Evolutionary conservation across 23 red algal genomes (phyloP), one percentile per base, ranked within the genome.

Genomic region (Porphyridium purpureum): DNA sequence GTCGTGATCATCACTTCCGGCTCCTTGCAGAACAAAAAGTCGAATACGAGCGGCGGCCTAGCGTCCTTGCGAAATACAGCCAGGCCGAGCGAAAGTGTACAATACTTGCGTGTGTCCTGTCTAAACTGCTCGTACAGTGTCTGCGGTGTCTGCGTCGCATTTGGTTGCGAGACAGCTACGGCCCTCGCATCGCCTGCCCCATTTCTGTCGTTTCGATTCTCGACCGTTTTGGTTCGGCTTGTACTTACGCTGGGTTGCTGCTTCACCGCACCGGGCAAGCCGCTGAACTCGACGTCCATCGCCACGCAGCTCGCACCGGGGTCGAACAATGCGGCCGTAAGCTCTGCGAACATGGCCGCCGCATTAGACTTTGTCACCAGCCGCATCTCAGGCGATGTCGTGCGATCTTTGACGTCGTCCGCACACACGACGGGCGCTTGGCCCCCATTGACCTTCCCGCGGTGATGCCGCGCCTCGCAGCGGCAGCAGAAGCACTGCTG

Each of bases 21-120:
- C 27, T 75, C 52, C 34, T 74, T 79, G 46, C 33, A 75, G 38
- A 86, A 38, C 3, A 80, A 57, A 67, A 85, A 98, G 33, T 98
- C 90, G 49, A 81, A 85, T 11, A 44, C 38, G 38, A 11, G 11
- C 38, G 11, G 11, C 11, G 17, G 11, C 11, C 11, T 11, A 44
- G 11, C 38, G 11, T 11, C 11, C 38, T 17, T 44, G 11, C 11
- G 11, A 44, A 44, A 44, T 11, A 44, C 17, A 11, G 38, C 11
- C 11, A 44, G 11, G 11, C 38, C 38, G 38, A 44, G 38, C 38
- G 11, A 17, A 11, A 44, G 17, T n/a, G n/a, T n/a, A n/a, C n/a
- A n/a, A n/a, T n/a, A n/a, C n/a, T n/a, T n/a, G n/a, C n/a, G n/a
- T n/a, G n/a, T n/a, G n/a, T n/a, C n/a, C n/a, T n/a, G n/a, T n/a